These are phyloP conservation scores for Gossypium anomalum DNA, from an alignment of 345 rosid species.

Conservation along the genomic window DNA sequence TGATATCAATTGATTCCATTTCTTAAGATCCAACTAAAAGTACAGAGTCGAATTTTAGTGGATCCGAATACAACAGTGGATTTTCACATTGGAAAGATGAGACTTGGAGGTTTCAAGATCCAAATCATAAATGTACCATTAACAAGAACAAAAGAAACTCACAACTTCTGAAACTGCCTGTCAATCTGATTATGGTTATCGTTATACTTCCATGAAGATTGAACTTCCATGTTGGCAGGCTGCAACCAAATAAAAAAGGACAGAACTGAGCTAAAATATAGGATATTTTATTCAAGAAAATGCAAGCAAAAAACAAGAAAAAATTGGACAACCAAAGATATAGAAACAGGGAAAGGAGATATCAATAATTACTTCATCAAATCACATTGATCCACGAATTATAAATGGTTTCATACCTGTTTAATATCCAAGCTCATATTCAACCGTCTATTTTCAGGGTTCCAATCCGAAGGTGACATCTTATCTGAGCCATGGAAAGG, in stretches of 20 bases:
- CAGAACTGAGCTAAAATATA: constrained; percentile 1
- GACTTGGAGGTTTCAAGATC: background rate
- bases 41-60: background rate
- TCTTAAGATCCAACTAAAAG: background rate
- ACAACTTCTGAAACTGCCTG: constrained; percentile 79
- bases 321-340: background rate
- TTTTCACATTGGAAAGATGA: constrained; percentile 1
- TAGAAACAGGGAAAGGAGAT: background rate
- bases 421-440: constrained; percentile 34
- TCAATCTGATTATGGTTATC: constrained; percentile 40
- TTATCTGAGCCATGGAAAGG: constrained; percentile 32
- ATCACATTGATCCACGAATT: background rate
- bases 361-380: background rate
- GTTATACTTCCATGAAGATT: constrained; percentile 54
- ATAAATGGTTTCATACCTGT: constrained; percentile 27
- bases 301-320: constrained; percentile 8
- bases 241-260: constrained; percentile 32
- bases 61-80: background rate
- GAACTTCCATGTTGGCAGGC: constrained; percentile 38
- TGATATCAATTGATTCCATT: background rate
- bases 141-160: constrained; percentile 32
- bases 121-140: constrained; percentile 4
- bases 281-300: background rate
- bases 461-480: constrained; percentile 38
- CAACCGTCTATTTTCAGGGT: constrained; percentile 30